Percentiles rank a stretch among this genome's conserved stretches.
phyloP scores from a whole-genome alignment of 768 basidiomycete species.

The Boletus subparvulus region DNA sequence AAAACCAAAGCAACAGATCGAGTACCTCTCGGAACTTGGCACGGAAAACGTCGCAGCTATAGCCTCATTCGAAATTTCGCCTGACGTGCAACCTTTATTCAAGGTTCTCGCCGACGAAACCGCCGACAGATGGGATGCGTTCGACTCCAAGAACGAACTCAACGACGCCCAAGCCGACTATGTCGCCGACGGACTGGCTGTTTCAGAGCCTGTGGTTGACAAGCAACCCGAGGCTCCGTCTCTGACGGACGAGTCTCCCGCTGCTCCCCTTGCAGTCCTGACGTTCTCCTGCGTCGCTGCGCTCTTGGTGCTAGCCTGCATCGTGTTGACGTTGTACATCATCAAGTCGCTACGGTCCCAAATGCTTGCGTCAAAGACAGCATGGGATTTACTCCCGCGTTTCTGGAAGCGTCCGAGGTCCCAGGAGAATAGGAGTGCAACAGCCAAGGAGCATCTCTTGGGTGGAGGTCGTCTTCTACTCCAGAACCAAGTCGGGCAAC shows the following conservation, averaged over 20 bases:
- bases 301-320: constrained; percentile 24
- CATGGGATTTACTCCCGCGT: constrained; percentile 25
- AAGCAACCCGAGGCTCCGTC: not conserved
- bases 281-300: constrained; percentile 27
- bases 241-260: not conserved
- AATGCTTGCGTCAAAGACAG: constrained; percentile 20
- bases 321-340: constrained; percentile 22
- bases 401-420: constrained; percentile 11
- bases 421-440: not conserved
- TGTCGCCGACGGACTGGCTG: not conserved
- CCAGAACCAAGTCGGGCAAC: constrained; percentile 1
- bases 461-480: not conserved
- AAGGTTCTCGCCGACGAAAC: constrained; percentile 28
- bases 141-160: constrained; percentile 17
- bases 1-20: constrained; percentile 31
- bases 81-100: constrained; percentile 8
- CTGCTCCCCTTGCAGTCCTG: constrained; percentile 17
- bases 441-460: not conserved
- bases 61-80: constrained; percentile 25
- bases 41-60: constrained; percentile 30
- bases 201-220: not conserved
- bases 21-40: constrained; percentile 29
- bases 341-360: constrained; percentile 17
- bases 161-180: not conserved
- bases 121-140: constrained; percentile 17